phyloP scores from a whole-genome alignment of 768 basidiomycete species.

The Termitomyces sp. region DNA sequence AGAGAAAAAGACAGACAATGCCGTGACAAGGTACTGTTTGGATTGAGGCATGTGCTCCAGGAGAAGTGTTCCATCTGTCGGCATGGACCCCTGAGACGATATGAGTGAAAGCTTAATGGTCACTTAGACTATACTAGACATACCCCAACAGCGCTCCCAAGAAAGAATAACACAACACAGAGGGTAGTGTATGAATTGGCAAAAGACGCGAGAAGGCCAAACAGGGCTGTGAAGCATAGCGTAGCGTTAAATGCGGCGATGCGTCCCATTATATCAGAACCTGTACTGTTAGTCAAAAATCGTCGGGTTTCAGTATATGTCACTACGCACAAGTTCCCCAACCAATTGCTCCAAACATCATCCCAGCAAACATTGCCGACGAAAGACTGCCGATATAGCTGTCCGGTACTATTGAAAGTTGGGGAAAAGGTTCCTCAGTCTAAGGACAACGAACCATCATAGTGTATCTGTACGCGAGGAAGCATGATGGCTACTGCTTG shows the following conservation, averaged over 20 bases:
- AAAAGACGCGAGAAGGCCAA: conserved; percentile 78
- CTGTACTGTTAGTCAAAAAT: conserved; percentile 20
- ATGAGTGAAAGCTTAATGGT: background rate
- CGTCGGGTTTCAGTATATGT: background rate
- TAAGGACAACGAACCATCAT: conserved; percentile 42
- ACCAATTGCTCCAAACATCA: conserved; percentile 92
- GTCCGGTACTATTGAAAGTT: conserved; percentile 49
- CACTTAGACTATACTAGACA: conserved; percentile 20
- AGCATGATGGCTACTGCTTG: conserved; percentile 88
- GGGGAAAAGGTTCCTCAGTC: background rate
- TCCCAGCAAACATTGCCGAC: conserved; percentile 89
- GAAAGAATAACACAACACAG: conserved; percentile 74
- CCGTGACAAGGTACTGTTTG: conserved; percentile 90
- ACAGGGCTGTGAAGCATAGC: conserved; percentile 82
- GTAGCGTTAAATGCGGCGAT: conserved; percentile 90
- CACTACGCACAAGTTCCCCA: conserved; percentile 78
- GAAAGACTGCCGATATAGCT: conserved; percentile 76
- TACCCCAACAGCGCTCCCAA: conserved; percentile 93
- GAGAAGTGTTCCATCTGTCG: conserved; percentile 90
- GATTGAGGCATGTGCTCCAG: conserved; percentile 89
- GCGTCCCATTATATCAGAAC: conserved; percentile 86
- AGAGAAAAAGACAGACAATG: conserved; percentile 93
- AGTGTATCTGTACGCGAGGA: conserved; percentile 95
- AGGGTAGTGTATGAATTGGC: conserved; percentile 61
- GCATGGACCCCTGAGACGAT: conserved; percentile 76